Percentiles rank a stretch among this genome's conserved stretches.
These are phyloP conservation scores for Corchorus olitorius DNA, from an alignment of 345 rosid species.

Conservation along the genomic window DNA sequence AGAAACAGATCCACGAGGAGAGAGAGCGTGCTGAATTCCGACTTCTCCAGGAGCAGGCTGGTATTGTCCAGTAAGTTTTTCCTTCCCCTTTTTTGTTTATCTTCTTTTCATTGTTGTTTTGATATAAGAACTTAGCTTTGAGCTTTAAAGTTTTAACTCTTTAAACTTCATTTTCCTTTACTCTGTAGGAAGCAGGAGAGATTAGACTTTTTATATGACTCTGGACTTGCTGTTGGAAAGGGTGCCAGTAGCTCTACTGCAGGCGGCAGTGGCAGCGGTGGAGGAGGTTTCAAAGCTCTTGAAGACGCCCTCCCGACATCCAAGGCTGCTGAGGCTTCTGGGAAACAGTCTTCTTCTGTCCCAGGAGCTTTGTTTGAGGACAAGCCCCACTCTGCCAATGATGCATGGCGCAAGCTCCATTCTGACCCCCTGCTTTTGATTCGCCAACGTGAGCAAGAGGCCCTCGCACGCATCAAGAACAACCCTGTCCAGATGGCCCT, in stretches of 20 bases:
- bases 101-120: too few relatives aligned
- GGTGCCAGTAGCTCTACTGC: conserved; percentile 38
- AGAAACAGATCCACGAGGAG: conserved; percentile 90
- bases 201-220: conserved; percentile 91
- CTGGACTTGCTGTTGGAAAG: conserved; percentile 88
- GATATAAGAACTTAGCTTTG: neutral
- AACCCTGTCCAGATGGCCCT: conserved; percentile 92
- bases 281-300: conserved; percentile 70
- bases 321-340: conserved; percentile 24
- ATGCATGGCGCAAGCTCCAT: conserved; percentile 92
- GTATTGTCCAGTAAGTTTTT: conserved; percentile 72
- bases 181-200: conserved; percentile 82
- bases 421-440: conserved; percentile 91
- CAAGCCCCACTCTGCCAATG: conserved; percentile 77
- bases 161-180: neutral
- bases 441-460: conserved; percentile 94
- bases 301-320: conserved; percentile 45
- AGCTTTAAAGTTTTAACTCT: conserved; percentile 29
- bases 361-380: conserved; percentile 94
- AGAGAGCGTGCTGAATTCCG: conserved; percentile 92
- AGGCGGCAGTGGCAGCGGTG: conserved; percentile 43
- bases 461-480: conserved; percentile 89
- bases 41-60: conserved; percentile 91
- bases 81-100: neutral
- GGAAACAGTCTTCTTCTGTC: conserved; percentile 45